Conservation (phyloP, 1,139 yeast species). For the Taphrina deformans region DNA sequence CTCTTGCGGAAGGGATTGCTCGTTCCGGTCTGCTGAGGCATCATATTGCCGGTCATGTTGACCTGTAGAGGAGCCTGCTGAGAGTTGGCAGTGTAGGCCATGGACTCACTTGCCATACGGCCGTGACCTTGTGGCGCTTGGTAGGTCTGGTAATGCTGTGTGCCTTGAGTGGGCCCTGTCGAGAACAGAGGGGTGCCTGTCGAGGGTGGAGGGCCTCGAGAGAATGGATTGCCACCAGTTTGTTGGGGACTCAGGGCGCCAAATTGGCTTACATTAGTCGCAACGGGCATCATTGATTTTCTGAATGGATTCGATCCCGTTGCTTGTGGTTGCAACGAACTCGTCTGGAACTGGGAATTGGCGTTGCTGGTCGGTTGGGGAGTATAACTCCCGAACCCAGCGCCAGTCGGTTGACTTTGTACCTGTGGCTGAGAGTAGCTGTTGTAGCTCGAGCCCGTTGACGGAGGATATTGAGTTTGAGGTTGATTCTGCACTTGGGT, state of each 20-base stretch:
- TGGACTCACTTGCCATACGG: neutral
- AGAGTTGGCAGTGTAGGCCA: neutral
- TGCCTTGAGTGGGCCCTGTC: neutral
- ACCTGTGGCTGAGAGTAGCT: conserved; percentile 48
- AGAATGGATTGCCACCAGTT: conserved; percentile 31
- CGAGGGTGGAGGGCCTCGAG: conserved; percentile 6
- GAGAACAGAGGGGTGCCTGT: conserved; percentile 2
- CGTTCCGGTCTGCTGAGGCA: conserved; percentile 37
- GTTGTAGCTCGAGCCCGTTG: conserved; percentile 45
- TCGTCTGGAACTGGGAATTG: neutral
- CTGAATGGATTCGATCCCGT: conserved; percentile 38
- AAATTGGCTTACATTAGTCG: neutral
- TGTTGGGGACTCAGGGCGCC: conserved; percentile 15
- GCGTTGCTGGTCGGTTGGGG: neutral
- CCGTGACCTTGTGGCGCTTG: conserved; percentile 10
- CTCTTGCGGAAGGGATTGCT: conserved; percentile 39
- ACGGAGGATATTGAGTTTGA: conserved; percentile 10
- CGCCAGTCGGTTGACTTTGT: conserved; percentile 18
- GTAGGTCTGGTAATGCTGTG: neutral
- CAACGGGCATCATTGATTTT: conserved; percentile 28
- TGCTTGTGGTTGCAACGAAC: conserved; percentile 23
- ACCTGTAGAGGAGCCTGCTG: neutral
- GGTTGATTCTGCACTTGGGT: conserved; percentile 37
- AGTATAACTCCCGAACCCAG: neutral
- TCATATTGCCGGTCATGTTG: conserved; percentile 25